Conservation (phyloP, 176 grass and related monocot genomes). For the Otatea glauca region DNA sequence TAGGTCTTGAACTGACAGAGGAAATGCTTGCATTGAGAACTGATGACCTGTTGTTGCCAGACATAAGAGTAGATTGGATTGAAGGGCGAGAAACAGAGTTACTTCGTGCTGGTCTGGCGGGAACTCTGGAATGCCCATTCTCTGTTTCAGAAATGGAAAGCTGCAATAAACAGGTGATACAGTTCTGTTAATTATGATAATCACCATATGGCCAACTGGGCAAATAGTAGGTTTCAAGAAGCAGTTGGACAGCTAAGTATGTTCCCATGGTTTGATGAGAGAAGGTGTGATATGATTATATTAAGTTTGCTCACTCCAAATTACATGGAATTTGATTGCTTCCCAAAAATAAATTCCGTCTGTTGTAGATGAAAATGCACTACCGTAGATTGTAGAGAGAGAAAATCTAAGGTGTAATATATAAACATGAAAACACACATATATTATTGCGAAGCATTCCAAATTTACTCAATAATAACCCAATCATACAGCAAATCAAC, state of each 20-base stretch:
- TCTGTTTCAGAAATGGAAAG: constrained; percentile 67
- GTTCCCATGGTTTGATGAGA: background rate
- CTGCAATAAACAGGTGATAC: constrained; percentile 58
- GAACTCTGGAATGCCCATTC: constrained; percentile 59
- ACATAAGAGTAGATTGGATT: constrained; percentile 47
- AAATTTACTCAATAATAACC: constrained; percentile 4
- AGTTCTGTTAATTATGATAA: constrained; percentile 40
- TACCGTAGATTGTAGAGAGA: background rate
- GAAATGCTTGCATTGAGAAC: constrained; percentile 66
- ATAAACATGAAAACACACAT: background rate
- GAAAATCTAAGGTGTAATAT: background rate
- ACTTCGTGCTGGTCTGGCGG: constrained; percentile 66
- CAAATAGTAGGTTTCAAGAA: constrained; percentile 12
- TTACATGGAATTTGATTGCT: background rate
- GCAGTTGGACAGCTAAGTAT: constrained; percentile 29
- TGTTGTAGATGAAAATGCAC: background rate
- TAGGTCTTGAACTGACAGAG: constrained; percentile 69
- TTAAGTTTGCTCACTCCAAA: constrained; percentile 2
- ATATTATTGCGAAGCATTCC: background rate
- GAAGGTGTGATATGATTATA: background rate
- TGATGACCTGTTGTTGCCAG: constrained; percentile 66
- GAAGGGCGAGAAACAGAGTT: constrained; percentile 69
- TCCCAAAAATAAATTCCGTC: background rate
- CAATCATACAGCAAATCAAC: background rate
- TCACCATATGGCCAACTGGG: background rate